These are phyloP conservation scores for Mycena capillaripes DNA, from an alignment of 768 basidiomycete species.

Conservation along the genomic window DNA sequence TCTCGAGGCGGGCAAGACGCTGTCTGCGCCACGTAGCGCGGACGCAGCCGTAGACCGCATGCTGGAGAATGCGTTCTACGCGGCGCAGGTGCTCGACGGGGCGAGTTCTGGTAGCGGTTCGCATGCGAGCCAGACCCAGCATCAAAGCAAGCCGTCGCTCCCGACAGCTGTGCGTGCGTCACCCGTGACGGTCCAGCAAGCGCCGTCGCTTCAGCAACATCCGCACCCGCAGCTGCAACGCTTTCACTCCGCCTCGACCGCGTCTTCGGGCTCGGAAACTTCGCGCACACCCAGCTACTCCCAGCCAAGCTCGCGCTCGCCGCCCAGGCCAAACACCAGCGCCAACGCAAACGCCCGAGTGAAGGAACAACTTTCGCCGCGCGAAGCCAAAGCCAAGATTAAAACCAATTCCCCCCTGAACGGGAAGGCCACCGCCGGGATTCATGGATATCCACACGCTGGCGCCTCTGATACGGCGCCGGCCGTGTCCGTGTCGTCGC, in stretches of 20 bases:
- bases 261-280: slow-evolving; percentile 25
- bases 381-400: slow-evolving; percentile 23
- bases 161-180: slow-evolving; percentile 2
- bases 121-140: not conserved
- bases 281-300: slow-evolving; percentile 12
- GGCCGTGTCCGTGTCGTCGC: slow-evolving; percentile 19
- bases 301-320: slow-evolving; percentile 9
- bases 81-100: slow-evolving; percentile 31
- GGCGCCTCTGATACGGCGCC: slow-evolving; percentile 9
- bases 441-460: slow-evolving; percentile 2
- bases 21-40: not conserved
- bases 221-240: slow-evolving; percentile 30
- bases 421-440: slow-evolving; percentile 4
- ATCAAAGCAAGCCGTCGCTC: slow-evolving; percentile 4
- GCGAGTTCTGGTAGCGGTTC: slow-evolving; percentile 18
- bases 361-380: slow-evolving; percentile 18
- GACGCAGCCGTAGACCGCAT: slow-evolving; percentile 29
- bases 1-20: slow-evolving; percentile 31
- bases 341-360: not conserved
- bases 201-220: not conserved
- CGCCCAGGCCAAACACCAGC: slow-evolving; percentile 7
- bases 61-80: slow-evolving; percentile 35
- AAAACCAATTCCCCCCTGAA: slow-evolving; percentile 21
- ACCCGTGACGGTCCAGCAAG: slow-evolving; percentile 11
- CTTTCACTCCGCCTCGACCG: slow-evolving; percentile 33